Base-by-base conservation (phyloP, 1,284 basidiomycete species). In the Tilletia indica region DNA sequence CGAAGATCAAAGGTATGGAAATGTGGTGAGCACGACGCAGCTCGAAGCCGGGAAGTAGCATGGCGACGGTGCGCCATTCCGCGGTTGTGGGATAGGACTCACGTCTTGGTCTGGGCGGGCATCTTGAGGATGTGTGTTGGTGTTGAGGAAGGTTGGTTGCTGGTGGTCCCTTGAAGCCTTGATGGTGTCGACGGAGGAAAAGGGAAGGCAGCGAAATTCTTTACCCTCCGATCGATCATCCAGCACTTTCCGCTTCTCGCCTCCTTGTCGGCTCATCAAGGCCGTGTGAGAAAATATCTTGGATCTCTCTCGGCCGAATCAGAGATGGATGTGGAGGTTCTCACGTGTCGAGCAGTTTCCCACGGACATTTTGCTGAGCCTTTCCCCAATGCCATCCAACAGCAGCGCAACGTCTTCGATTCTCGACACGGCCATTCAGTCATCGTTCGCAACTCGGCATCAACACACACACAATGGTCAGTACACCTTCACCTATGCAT, bases 401-500 rank as follows among this genome's bases (percentile, higher is more conserved):
- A 31, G 25, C 25, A 31, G 25, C 25, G 25, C 25, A 31, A 31
- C 25, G 25, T 31, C 25, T 31, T 31, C 25, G 25, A 2, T 31
- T 31, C 14, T 45, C 42, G 42, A 9, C 42, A 58, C 56, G 56
- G 56, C 56, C 56, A 45, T 45, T 45, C 42, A 45, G 56, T 58
- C 56, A 58, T 58, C 21, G 56, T 25, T 58, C 42, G 56, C 56
- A 21, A n/a, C 34, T 25, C 56, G 25, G 25, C 34, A 12, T 25
- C 56, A 34, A 58, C 56, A 58, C 56, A 54, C 6, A 21, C 49
- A 48, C 36, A 58, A 70, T 70, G 68, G 68, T 70, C 58, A 70
- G 68, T n/a, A 34, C 21, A 4, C 68, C 42, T 72, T 47, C 58
- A 31, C 14, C 42, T 45, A 45, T 45, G 42, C 42, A 45, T 45